A percentile compares a stretch with the other conserved stretches of the same genome.
Evolutionary conservation across 2,329 filamentous ascomycete species (phyloP).

Genomic region (Leptographium radiaticola): DNA sequence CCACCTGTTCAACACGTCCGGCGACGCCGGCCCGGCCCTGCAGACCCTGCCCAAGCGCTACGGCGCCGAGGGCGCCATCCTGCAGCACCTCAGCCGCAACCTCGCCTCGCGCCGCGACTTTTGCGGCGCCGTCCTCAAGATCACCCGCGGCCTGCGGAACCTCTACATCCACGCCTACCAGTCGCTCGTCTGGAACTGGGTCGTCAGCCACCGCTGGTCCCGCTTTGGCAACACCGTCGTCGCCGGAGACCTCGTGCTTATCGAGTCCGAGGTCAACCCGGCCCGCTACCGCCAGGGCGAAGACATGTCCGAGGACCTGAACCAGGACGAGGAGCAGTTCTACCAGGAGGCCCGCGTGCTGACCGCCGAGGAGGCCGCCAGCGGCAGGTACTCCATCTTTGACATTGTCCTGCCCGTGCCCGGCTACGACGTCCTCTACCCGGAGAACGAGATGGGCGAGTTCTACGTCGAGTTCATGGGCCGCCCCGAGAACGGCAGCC

Average conservation of each 20-base stretch:
- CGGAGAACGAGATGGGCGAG: conserved; percentile 65
- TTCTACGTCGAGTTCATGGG: conserved; percentile 84
- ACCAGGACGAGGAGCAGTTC: conserved; percentile 28
- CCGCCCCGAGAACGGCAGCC: conserved; percentile 57
- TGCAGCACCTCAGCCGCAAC: conserved; percentile 56
- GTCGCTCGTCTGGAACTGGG: conserved; percentile 85
- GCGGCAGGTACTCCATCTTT: conserved; percentile 66
- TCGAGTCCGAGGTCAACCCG: conserved; percentile 20
- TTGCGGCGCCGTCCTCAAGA: conserved; percentile 65
- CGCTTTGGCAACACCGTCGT: conserved; percentile 61
- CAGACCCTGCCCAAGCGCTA: conserved; percentile 66
- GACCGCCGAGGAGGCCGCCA: conserved; percentile 62
- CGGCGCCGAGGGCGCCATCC: conserved; percentile 63
- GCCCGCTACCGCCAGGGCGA: conserved; percentile 30
- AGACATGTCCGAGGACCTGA: conserved; percentile 49
- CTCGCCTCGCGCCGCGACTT: conserved; percentile 50
- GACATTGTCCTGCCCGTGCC: conserved; percentile 89
- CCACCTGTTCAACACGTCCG: conserved; percentile 53
- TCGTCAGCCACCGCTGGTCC: conserved; percentile 68
- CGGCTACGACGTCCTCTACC: conserved; percentile 81
- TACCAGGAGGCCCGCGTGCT: conserved; percentile 54
- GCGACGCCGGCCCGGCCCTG: conserved; percentile 46
- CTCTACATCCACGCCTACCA: conserved; percentile 99
- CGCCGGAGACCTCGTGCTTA: conserved; percentile 71
- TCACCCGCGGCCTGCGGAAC: conserved; percentile 68